Percentiles rank a stretch among this genome's conserved stretches.
phyloP scores from a whole-genome alignment of 305 asterid species.

The Plantago coronopus region DNA sequence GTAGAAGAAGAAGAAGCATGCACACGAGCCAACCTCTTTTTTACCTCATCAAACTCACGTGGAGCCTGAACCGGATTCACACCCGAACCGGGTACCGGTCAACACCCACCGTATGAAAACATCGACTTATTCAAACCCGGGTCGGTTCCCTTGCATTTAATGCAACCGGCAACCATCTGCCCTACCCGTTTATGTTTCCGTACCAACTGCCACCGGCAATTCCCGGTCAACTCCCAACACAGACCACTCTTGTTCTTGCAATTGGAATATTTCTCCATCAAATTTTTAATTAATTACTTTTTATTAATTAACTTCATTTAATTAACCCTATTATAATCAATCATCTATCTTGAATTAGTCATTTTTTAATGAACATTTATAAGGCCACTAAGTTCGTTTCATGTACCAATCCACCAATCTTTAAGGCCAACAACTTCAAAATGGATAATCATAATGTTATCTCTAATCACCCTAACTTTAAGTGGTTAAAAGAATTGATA shows the following conservation, averaged over 20 bases:
- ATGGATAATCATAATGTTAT: too few species aligned
- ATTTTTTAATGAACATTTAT: not conserved
- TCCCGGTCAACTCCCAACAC: conserved; percentile 32
- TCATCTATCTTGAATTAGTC: not conserved
- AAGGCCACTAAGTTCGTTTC: not conserved
- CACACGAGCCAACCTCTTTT: too few species aligned
- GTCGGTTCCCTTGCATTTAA: conserved; percentile 36
- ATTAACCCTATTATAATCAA: too few species aligned
- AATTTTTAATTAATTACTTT: not conserved
- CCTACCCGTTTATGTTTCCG: conserved; percentile 27
- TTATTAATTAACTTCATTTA: not conserved
- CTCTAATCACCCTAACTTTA: too few species aligned
- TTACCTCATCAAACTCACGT: conserved; percentile 16
- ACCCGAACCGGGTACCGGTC: conserved; percentile 49
- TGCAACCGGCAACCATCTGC: conserved; percentile 26
- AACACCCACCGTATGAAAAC: conserved; percentile 30
- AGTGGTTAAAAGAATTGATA: too few species aligned
- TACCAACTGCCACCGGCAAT: conserved; percentile 49
- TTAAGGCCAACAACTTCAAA: not conserved
- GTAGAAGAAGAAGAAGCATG: too few species aligned
- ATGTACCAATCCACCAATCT: not conserved
- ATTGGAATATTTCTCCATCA: not conserved
- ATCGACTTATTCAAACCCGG: conserved; percentile 20
- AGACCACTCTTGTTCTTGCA: not conserved
- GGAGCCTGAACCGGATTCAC: conserved; percentile 30